Percentiles rank a stretch among this genome's conserved stretches.
These are phyloP conservation scores for Termitomyces sp. DNA, from an alignment of 768 basidiomycete species.

Conservation along the genomic window DNA sequence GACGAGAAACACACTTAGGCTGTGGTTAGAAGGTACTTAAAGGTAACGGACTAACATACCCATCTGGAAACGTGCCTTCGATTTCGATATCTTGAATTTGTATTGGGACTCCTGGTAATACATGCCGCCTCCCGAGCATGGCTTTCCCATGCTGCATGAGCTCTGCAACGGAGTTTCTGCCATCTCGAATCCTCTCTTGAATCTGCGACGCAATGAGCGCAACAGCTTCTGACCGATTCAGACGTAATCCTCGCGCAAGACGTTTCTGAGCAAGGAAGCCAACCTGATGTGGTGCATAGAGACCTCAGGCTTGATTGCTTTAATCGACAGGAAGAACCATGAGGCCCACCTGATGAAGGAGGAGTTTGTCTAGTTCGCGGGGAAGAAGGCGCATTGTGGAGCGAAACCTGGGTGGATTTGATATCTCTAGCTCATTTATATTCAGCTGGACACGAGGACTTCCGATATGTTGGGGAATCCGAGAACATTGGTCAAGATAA, in stretches of 20 bases:
- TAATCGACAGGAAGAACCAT: neutral
- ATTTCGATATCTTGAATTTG: slow-evolving; percentile 88
- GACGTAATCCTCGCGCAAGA: slow-evolving; percentile 84
- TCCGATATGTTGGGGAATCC: no score
- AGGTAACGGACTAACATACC: slow-evolving; percentile 39
- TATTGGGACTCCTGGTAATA: slow-evolving; percentile 74
- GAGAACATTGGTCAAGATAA: no score
- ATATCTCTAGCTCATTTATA: neutral
- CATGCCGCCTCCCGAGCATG: slow-evolving; percentile 84
- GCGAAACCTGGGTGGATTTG: neutral
- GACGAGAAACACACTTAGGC: slow-evolving; percentile 84
- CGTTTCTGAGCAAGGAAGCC: slow-evolving; percentile 93
- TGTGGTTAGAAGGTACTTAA: slow-evolving; percentile 2
- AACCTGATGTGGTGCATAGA: slow-evolving; percentile 51
- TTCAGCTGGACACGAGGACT: neutral
- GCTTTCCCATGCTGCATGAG: slow-evolving; percentile 94
- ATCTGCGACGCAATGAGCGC: slow-evolving; percentile 90
- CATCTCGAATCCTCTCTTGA: slow-evolving; percentile 94
- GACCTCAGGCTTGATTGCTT: no score
- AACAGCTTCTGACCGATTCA: slow-evolving; percentile 85
- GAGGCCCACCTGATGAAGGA: slow-evolving; percentile 59
- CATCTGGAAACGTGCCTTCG: slow-evolving; percentile 88
- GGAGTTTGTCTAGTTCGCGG: slow-evolving; percentile 70
- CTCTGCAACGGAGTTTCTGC: slow-evolving; percentile 76
- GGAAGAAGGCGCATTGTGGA: slow-evolving; percentile 65